Conservation (phyloP, 2,329 filamentous ascomycete species). For the Fusarium sp. region DNA sequence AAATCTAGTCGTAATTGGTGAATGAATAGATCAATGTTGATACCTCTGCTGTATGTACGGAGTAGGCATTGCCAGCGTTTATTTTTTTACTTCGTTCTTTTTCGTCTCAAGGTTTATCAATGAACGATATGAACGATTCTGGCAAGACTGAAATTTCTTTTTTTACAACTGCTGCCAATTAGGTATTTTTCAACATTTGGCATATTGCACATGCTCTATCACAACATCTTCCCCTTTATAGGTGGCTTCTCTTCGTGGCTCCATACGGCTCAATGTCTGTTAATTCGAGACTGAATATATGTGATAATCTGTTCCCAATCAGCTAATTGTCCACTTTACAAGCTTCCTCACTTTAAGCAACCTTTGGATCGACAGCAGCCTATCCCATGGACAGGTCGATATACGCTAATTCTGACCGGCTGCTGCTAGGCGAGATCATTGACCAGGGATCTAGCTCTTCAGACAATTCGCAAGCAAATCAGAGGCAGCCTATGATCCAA, state of each 20-base stretch:
- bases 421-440: constrained; percentile 33
- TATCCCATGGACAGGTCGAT: not conserved
- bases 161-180: not conserved
- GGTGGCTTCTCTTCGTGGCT: not conserved
- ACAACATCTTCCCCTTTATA: not conserved
- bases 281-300: not conserved
- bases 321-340: constrained; percentile 23
- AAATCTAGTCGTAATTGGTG: not conserved
- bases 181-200: not conserved
- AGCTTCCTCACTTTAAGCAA: constrained; percentile 12
- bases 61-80: not conserved
- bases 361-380: constrained; percentile 4
- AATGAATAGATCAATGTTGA: not conserved
- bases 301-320: not conserved
- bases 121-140: not conserved
- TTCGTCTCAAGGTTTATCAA: not conserved
- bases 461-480: constrained; percentile 21
- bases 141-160: not conserved
- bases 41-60: not conserved
- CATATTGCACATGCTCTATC: not conserved
- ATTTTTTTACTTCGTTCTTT: not conserved
- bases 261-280: not conserved
- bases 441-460: constrained; percentile 22
- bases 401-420: constrained; percentile 22
- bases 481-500: constrained; percentile 12